A percentile compares a stretch with the other conserved stretches of the same genome.
Conservation (phyloP, 108 stramenopile species). For the Skeletonema costatum region DNA sequence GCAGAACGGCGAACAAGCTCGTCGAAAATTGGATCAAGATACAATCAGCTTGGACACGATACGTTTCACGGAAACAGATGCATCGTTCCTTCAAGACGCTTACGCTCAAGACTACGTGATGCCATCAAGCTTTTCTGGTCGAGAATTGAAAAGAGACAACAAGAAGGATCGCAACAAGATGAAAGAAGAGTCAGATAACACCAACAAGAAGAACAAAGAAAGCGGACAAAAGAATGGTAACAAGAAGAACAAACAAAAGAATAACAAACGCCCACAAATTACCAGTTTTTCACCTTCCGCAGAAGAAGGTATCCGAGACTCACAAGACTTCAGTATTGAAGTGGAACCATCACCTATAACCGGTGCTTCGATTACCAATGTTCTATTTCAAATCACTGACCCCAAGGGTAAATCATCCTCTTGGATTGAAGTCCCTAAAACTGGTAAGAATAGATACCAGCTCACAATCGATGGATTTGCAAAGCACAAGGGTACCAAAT, state of each 20-base stretch:
- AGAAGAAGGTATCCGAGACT: background rate
- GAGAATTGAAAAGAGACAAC: background rate
- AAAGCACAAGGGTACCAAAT: slow-evolving; percentile 12
- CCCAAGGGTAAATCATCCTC: slow-evolving; percentile 1
- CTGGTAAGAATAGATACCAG: slow-evolving; percentile 15
- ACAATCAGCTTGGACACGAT: slow-evolving; percentile 4
- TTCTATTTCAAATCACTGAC: slow-evolving; percentile 21
- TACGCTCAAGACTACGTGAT: background rate
- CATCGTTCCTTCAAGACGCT: background rate
- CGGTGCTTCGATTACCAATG: background rate
- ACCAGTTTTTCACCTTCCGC: background rate
- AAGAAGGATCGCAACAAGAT: no score
- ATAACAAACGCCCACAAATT: slow-evolving; percentile 1
- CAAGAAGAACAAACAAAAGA: slow-evolving; percentile 7
- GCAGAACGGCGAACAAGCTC: background rate
- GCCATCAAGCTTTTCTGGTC: background rate
- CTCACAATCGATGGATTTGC: slow-evolving; percentile 37
- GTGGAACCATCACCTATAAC: slow-evolving; percentile 11
- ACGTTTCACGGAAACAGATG: background rate
- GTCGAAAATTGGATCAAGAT: background rate
- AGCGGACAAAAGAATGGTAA: background rate
- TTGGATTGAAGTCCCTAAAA: slow-evolving; percentile 12
- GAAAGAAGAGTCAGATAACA: background rate
- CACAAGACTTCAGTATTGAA: slow-evolving; percentile 13
- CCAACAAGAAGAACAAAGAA: slow-evolving; percentile 6